Evolutionary conservation across 1,139 yeast species (phyloP), one percentile per base, ranked within the genome.

Genomic region (Yamadazyma membranifaciens): DNA sequence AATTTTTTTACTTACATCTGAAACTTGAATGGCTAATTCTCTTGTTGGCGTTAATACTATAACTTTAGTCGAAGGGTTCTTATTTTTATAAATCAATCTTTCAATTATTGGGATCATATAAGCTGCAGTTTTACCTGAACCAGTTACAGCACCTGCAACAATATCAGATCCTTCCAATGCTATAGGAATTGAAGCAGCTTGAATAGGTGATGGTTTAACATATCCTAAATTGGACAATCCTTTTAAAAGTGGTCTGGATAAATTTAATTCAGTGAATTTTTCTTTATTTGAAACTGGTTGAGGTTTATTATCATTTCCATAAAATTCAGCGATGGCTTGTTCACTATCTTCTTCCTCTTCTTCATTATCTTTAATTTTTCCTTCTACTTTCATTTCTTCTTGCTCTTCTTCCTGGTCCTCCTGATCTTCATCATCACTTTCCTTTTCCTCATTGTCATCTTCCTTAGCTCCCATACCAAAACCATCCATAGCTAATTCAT

Each of bases 91-190:
- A 27, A 92, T 67, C 36, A 92, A 71, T 69, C 98, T 81, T 66
- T 94, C 98, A 45, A 94, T 80, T 31, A 92, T 87, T 13, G 98
- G 99, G 43, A 92, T 86, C 83, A 92, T 82, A 58, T 88, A 92
- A 2, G 98, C 98, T 5, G 98, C 98, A 14, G 99, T 94, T 62
- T 92, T 92, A 78, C 99, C 99, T 28, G 98, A 89, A 69, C 99
- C 99, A 3, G 99, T 92, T 22, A 87, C 96, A 29, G 98, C 98
- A 69, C 98, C 98, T n/a, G 98, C 99, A 51, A 92, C 96, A 40
- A 92, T 80, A 62, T 88, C 96, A 57, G 87, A 91, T 52, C 98
- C 98, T 50, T 87, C 65, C 34, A 92, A 73, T 0, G 97, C 96
- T 42, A 91, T 82, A 9, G 99, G 98, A 48, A 92, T 89, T 11